Evolutionary conservation across 805 yeast genomes (phyloP).

Genomic region (Saturnispora mendoncae): DNA sequence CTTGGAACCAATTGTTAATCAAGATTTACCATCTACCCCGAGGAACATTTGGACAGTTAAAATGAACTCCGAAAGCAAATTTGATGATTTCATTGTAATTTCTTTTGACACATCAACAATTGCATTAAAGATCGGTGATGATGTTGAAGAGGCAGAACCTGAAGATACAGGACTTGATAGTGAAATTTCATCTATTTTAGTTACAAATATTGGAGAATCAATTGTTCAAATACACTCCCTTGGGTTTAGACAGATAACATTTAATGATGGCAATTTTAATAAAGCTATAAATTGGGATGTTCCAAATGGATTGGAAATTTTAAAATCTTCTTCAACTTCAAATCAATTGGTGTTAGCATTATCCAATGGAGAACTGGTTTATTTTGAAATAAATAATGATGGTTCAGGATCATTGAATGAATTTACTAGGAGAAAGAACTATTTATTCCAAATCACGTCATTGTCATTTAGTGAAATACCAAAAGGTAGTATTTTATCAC

Average conservation of each 20-base stretch:
- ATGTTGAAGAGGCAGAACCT: slow-evolving; percentile 57
- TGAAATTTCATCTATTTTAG: slow-evolving; percentile 53
- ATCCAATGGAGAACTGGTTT: slow-evolving; percentile 65
- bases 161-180: slow-evolving; percentile 43
- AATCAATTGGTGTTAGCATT: slow-evolving; percentile 64
- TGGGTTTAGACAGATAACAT: slow-evolving; percentile 55
- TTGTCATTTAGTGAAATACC: slow-evolving; percentile 43
- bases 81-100: slow-evolving; percentile 58
- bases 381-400: slow-evolving; percentile 66
- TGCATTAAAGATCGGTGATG: slow-evolving; percentile 70
- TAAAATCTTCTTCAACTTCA: slow-evolving; percentile 51
- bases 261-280: slow-evolving; percentile 22
- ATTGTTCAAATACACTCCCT: slow-evolving; percentile 64
- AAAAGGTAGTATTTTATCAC: slow-evolving; percentile 38
- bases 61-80: slow-evolving; percentile 33
- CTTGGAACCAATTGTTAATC: slow-evolving; percentile 54
- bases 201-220: slow-evolving; percentile 61
- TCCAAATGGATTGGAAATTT: slow-evolving; percentile 63
- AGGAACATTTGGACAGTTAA: slow-evolving; percentile 57
- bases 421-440: slow-evolving; percentile 51
- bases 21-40: slow-evolving; percentile 66
- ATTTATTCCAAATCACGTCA: slow-evolving; percentile 42
- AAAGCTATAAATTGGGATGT: slow-evolving; percentile 63
- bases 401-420: slow-evolving; percentile 57
- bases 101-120: slow-evolving; percentile 60